Conservation (phyloP, 495 filamentous ascomycete species). For the Penicillium daleae region DNA sequence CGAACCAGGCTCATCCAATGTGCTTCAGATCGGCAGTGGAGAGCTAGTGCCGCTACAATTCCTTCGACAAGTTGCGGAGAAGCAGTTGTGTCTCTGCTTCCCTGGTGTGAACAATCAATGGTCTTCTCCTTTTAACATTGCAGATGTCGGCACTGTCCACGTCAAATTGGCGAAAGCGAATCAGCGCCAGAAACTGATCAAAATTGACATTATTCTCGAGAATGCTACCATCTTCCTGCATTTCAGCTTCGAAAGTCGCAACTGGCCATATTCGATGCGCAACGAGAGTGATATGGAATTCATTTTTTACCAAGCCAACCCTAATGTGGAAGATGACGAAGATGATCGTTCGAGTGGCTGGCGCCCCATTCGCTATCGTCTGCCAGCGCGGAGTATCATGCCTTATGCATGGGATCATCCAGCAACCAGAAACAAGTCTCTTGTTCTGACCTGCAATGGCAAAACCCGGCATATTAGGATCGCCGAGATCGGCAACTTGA, state of each 20-base stretch:
- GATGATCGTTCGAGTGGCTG: conserved; percentile 79
- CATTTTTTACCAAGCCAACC: conserved; percentile 87
- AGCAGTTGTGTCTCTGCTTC: conserved; percentile 92
- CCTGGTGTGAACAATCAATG: conserved; percentile 95
- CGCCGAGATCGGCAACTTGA: conserved; percentile 91
- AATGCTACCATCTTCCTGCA: conserved; percentile 91
- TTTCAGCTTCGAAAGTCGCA: conserved; percentile 83
- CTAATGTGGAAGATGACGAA: conserved; percentile 77
- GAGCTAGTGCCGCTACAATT: conserved; percentile 84
- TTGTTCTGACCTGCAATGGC: conserved; percentile 76
- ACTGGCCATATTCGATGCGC: conserved; percentile 98
- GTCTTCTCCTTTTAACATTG: conserved; percentile 97
- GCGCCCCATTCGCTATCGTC: conserved; percentile 88
- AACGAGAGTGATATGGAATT: conserved; percentile 97
- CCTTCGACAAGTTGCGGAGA: conserved; percentile 73
- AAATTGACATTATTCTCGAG: conserved; percentile 89
- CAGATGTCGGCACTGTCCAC: conserved; percentile 86
- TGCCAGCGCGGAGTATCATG: conserved; percentile 96
- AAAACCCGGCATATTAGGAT: conserved; percentile 90
- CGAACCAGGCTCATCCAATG: conserved; percentile 84
- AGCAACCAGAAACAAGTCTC: conserved; percentile 91
- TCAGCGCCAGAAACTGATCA: conserved; percentile 84
- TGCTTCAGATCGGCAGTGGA: conserved; percentile 73
- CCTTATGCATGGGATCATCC: conserved; percentile 99
- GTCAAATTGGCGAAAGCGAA: conserved; percentile 90